Evolutionary conservation across 2,329 filamentous ascomycete species (phyloP).

Genomic region (Cytospora piceae): DNA sequence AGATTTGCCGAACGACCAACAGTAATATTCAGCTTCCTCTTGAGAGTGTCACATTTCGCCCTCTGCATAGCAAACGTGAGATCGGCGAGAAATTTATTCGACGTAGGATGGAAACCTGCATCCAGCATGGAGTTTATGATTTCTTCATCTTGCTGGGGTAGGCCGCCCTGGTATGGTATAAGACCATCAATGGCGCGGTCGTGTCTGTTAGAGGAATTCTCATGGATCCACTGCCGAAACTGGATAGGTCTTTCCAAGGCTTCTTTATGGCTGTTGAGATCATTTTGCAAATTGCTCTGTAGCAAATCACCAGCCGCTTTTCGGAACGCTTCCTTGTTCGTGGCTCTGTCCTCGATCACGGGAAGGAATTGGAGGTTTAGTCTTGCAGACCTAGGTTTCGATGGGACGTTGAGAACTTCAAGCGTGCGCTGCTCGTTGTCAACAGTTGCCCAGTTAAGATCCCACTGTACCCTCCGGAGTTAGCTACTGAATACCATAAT

Average conservation of each 20-base stretch:
- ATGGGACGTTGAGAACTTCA: slow-evolving; percentile 60
- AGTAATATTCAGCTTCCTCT: slow-evolving; percentile 61
- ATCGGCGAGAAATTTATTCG: slow-evolving; percentile 53
- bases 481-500: neutral
- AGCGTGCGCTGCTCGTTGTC: slow-evolving; percentile 63
- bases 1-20: slow-evolving; percentile 65
- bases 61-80: slow-evolving; percentile 52
- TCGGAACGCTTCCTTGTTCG: slow-evolving; percentile 49
- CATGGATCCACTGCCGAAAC: slow-evolving; percentile 59
- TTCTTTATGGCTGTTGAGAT: slow-evolving; percentile 55
- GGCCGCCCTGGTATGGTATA: slow-evolving; percentile 51
- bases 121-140: slow-evolving; percentile 58
- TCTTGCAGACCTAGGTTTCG: slow-evolving; percentile 52
- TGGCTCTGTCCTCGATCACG: slow-evolving; percentile 65
- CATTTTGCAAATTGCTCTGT: slow-evolving; percentile 50
- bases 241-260: slow-evolving; percentile 54
- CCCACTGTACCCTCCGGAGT: slow-evolving; percentile 47
- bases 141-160: slow-evolving; percentile 57
- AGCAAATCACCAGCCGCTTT: slow-evolving; percentile 54
- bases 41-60: slow-evolving; percentile 56
- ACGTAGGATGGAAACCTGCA: slow-evolving; percentile 60
- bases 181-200: slow-evolving; percentile 46
- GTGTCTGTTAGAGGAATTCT: slow-evolving; percentile 41
- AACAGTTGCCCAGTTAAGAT: slow-evolving; percentile 47
- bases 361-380: slow-evolving; percentile 72